These are phyloP conservation scores for Saturnispora ahearnii DNA, from an alignment of 805 yeast species.

Conservation along the genomic window DNA sequence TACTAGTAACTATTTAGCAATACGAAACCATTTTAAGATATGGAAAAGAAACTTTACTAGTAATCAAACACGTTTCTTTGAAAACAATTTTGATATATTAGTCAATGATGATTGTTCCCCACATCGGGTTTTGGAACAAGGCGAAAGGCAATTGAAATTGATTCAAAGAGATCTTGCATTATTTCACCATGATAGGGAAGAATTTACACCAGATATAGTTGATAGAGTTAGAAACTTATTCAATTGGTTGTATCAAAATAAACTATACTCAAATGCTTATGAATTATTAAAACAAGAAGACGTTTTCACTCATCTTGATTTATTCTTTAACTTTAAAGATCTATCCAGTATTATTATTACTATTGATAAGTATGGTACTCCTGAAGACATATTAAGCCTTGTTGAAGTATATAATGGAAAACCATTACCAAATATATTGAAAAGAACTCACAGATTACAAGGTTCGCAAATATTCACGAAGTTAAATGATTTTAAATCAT, in stretches of 20 bases:
- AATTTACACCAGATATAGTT: slow-evolving; percentile 9
- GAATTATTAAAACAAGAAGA: slow-evolving; percentile 5
- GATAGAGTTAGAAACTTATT: slow-evolving; percentile 14
- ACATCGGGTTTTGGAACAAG: slow-evolving; percentile 8
- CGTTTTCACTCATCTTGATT: slow-evolving; percentile 1
- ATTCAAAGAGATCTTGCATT: slow-evolving; percentile 4
- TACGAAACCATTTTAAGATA: neutral
- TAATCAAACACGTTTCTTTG: slow-evolving; percentile 18
- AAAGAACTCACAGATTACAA: slow-evolving; percentile 5
- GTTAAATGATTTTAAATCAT: slow-evolving; percentile 3
- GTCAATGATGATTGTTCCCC: slow-evolving; percentile 9
- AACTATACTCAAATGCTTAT: slow-evolving; percentile 11
- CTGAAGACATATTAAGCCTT: slow-evolving; percentile 14
- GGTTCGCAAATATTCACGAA: slow-evolving; percentile 1
- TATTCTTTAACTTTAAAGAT: slow-evolving; percentile 14
- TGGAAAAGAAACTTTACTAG: slow-evolving; percentile 18
- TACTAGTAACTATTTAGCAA: neutral
- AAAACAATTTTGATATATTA: slow-evolving; percentile 19
- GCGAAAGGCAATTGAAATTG: slow-evolving; percentile 5
- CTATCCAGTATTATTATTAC: slow-evolving; percentile 12
- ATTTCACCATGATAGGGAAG: slow-evolving; percentile 4
- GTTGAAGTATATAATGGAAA: slow-evolving; percentile 13
- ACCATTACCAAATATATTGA: slow-evolving; percentile 9
- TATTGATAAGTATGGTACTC: slow-evolving; percentile 19
- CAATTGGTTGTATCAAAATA: slow-evolving; percentile 18